Base-by-base conservation (phyloP, 257 asterid species). In the Haberlea rhodopensis region DNA sequence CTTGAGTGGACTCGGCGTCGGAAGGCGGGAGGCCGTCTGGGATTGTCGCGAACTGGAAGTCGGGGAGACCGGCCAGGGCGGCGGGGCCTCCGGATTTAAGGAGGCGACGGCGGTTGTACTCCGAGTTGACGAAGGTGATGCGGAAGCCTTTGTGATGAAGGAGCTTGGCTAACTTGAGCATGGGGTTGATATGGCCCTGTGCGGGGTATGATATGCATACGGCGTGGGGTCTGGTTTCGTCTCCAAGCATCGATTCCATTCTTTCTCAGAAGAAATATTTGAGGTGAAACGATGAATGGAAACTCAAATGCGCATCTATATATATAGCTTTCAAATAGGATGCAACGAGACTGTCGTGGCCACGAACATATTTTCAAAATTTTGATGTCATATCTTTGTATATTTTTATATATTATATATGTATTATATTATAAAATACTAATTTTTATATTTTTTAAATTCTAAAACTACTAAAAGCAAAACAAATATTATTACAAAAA, bases 1-100 rank as follows among this genome's bases (percentile, higher is more conserved):
- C 75, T 69, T 74, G 79, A 8, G 75, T 74, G 61, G 71, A 31
- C 24, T 69, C 75, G 26, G 65, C 79, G 6, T 69, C 75, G 0
- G 75, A 69, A 13, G 65, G 60, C 24, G 75, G 79, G 15, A 74
- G 75, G 8, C 79, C 79, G 59, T 74, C 79, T 8, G 79, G 79
- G 8, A 74, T 74, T 54, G 72, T 16, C 18, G 63, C 75, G 51
- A 69, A 74, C 0, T 37, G 63, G 69, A 74, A 69, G 23, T 27
- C 79, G 9, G 75, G 72, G 15, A 65, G 45, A 6, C 71, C 75
- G 26, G 20, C 53, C 37, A 63, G 60, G 68, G 79, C 75, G 8
- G 60, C 21, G 10, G 55, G 43, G 5, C 72, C 72, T 5, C 58
- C 55, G 18, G 79, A 58, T 28, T 52, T 69, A 61, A 74, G 67